Conservation (phyloP, 768 basidiomycete genomes). For the Kwoniella pini region DNA sequence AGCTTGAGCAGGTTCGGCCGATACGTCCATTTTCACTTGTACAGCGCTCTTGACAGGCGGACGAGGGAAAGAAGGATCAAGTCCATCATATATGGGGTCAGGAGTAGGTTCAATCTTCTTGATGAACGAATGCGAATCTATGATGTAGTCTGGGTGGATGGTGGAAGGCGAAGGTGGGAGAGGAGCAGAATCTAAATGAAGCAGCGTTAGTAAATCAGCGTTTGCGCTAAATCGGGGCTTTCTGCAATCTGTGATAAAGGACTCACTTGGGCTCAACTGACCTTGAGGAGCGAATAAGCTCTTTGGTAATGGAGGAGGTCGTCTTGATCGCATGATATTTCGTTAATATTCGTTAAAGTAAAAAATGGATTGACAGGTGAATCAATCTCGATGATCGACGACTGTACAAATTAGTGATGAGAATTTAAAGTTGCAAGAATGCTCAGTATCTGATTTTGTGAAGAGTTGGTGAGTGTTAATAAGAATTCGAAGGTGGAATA, state of each 20-base stretch:
- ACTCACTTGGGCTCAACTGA: conserved; percentile 43
- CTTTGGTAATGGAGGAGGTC: conserved; percentile 41
- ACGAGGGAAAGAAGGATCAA: conserved; percentile 19
- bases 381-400: no score
- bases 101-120: conserved; percentile 5
- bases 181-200: conserved; percentile 40
- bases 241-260: background rate
- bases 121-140: conserved; percentile 42
- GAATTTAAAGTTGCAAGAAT: no score
- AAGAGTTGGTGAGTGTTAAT: no score
- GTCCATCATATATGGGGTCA: conserved; percentile 20
- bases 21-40: conserved; percentile 36
- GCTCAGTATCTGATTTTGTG: no score
- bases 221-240: background rate
- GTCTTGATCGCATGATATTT: conserved; percentile 35
- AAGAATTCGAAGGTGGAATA: no score
- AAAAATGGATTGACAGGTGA: no score
- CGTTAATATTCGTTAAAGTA: background rate
- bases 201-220: background rate
- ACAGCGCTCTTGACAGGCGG: conserved; percentile 33
- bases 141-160: conserved; percentile 40
- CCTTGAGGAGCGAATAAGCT: conserved; percentile 36
- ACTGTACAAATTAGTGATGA: no score
- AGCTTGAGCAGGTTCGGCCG: conserved; percentile 24
- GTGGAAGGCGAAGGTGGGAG: conserved; percentile 34